Conservation (phyloP, 331 rosid genomes). For the Malus hybrid region DNA sequence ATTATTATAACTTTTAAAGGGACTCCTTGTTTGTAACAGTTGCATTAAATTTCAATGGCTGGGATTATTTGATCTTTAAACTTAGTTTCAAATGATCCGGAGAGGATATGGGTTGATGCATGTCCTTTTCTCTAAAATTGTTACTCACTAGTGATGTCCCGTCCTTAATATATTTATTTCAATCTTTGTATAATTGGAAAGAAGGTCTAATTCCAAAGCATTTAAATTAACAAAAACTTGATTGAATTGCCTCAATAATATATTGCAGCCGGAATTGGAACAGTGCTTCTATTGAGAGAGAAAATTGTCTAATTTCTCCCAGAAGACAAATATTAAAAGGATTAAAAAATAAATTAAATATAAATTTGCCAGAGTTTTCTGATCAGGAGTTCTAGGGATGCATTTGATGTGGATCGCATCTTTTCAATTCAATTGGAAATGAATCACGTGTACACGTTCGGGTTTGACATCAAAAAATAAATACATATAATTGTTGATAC, state of each 20-base stretch:
- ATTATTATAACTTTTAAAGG: too few relatives aligned
- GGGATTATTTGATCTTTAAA: too few relatives aligned
- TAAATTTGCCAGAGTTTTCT: neutral
- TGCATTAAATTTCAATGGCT: fast-evolving
- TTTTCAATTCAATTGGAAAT: neutral
- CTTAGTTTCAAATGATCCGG: too few relatives aligned
- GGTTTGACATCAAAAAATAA: neutral
- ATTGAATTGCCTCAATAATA: neutral
- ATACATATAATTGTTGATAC: neutral
- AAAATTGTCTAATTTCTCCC: neutral
- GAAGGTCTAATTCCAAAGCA: neutral
- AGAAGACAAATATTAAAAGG: neutral
- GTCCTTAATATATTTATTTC: too few relatives aligned
- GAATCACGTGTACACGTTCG: neutral
- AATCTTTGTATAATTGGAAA: neutral
- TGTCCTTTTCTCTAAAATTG: neutral
- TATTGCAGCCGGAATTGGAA: constrained; percentile 12
- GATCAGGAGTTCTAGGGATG: neutral
- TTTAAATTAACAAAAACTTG: neutral
- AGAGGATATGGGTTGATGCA: neutral
- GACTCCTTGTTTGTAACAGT: fast-evolving
- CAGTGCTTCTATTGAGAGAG: neutral
- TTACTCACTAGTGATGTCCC: neutral
- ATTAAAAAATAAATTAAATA: neutral
- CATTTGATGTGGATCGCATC: neutral